These are phyloP conservation scores for Colletotrichum eremochloae DNA, from an alignment of 2,329 filamentous ascomycete genomes.

Conservation along the genomic window DNA sequence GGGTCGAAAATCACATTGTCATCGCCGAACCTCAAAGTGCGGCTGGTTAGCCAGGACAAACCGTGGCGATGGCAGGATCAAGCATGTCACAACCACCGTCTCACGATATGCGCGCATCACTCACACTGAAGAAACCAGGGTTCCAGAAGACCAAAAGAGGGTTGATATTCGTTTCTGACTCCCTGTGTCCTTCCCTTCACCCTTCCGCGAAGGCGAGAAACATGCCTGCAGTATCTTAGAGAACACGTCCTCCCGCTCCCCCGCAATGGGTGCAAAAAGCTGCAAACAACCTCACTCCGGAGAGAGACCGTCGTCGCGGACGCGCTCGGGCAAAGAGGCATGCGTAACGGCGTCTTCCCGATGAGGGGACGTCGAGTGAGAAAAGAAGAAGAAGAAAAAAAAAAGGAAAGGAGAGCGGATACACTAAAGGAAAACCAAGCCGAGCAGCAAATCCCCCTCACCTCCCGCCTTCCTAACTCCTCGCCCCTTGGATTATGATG, in stretches of 20 bases:
- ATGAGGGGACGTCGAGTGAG: background rate
- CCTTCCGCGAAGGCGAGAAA: background rate
- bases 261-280: background rate
- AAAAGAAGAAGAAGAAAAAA: background rate
- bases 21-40: background rate
- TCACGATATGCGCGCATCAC: background rate
- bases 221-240: slow-evolving; percentile 31
- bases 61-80: background rate
- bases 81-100: background rate
- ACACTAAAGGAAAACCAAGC: background rate
- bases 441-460: background rate
- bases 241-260: background rate
- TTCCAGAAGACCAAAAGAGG: slow-evolving; percentile 19
- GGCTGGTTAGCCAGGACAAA: background rate
- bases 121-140: background rate
- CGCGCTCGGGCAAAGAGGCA: slow-evolving; percentile 7
- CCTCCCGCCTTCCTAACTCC: background rate
- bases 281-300: background rate
- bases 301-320: background rate
- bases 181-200: no score
- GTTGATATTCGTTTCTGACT: slow-evolving; percentile 26
- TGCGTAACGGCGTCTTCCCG: background rate
- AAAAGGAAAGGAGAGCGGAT: background rate
- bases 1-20: no score
- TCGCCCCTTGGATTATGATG: background rate